Evolutionary conservation across 352 stramenopile genomes (phyloP).

Genomic region (Phytophthora lateralis): DNA sequence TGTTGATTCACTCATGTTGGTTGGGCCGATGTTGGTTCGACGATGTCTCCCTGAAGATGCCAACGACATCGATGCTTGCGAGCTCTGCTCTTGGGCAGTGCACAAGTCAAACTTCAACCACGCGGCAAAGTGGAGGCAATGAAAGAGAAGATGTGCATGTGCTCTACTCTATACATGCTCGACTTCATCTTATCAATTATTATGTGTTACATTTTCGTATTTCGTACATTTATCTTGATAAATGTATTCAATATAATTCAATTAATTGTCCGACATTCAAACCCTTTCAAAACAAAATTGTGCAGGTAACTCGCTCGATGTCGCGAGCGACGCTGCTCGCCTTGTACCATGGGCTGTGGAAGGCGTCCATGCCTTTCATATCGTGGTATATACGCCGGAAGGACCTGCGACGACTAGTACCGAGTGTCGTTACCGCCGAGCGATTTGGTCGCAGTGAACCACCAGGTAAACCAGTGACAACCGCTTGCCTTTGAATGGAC

Average conservation of each 20-base stretch:
- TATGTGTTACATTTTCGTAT: background rate
- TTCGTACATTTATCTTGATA: too few relatives aligned
- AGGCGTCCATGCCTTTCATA: slow-evolving; percentile 52
- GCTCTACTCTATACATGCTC: too few relatives aligned
- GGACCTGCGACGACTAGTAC: slow-evolving; percentile 47
- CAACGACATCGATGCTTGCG: background rate
- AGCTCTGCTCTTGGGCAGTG: background rate
- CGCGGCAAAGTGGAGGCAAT: too few relatives aligned
- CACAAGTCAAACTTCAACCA: background rate
- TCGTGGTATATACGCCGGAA: slow-evolving; percentile 61
- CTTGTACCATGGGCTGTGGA: slow-evolving; percentile 63
- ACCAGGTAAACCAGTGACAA: slow-evolving; percentile 32
- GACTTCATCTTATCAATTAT: too few relatives aligned
- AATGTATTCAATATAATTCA: too few relatives aligned
- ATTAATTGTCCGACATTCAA: background rate
- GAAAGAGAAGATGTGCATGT: too few relatives aligned
- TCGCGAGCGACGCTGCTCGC: slow-evolving; percentile 16
- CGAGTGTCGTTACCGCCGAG: slow-evolving; percentile 42
- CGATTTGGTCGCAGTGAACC: slow-evolving; percentile 53
- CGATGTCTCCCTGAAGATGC: background rate
- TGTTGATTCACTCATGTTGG: too few relatives aligned
- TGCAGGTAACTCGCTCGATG: slow-evolving; percentile 4
- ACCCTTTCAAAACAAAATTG: too few relatives aligned
- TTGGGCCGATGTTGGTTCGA: too few relatives aligned
- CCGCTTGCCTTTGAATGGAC: background rate